Percentiles rank a stretch among this genome's conserved stretches.
Conservation (phyloP, 495 filamentous ascomycete genomes). For the Cenococcum geophilum region DNA sequence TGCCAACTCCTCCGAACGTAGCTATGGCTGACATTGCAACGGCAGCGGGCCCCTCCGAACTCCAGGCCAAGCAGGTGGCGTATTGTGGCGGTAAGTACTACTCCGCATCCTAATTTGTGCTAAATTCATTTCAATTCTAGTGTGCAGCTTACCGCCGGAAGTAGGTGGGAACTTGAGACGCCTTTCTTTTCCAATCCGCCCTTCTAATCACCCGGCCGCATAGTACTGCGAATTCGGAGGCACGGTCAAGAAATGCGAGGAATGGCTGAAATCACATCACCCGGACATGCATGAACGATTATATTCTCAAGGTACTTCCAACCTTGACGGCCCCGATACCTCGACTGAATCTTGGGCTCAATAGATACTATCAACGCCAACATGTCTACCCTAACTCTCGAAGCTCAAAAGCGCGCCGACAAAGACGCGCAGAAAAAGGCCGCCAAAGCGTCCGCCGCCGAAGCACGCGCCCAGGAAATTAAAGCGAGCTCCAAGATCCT, state of each 20-base stretch:
- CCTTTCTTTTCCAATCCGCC: constrained; percentile 1
- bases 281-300: constrained; percentile 65
- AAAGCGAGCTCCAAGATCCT: constrained; percentile 73
- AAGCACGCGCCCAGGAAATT: constrained; percentile 69
- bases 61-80: constrained; percentile 47
- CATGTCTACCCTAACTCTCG: constrained; percentile 75
- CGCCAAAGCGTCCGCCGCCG: constrained; percentile 78
- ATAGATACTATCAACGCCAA: constrained; percentile 76
- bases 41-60: constrained; percentile 3
- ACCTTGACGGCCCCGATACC: constrained; percentile 1
- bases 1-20: background rate
- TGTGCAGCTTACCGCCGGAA: constrained; percentile 91
- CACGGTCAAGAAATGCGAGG: constrained; percentile 95
- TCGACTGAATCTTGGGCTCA: constrained; percentile 1
- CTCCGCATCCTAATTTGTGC: constrained; percentile 5
- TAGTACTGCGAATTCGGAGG: constrained; percentile 99
- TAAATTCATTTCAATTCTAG: constrained; percentile 44
- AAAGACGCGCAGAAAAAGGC: constrained; percentile 95
- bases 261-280: constrained; percentile 79
- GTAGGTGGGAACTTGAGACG: constrained; percentile 48
- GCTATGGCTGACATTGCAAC: constrained; percentile 18
- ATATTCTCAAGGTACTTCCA: constrained; percentile 69
- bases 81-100: constrained; percentile 71
- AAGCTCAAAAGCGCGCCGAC: constrained; percentile 83
- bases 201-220: constrained; percentile 7